phyloP scores from a whole-genome alignment of 2,329 filamentous ascomycete species.

The Sporothrix phasma region DNA sequence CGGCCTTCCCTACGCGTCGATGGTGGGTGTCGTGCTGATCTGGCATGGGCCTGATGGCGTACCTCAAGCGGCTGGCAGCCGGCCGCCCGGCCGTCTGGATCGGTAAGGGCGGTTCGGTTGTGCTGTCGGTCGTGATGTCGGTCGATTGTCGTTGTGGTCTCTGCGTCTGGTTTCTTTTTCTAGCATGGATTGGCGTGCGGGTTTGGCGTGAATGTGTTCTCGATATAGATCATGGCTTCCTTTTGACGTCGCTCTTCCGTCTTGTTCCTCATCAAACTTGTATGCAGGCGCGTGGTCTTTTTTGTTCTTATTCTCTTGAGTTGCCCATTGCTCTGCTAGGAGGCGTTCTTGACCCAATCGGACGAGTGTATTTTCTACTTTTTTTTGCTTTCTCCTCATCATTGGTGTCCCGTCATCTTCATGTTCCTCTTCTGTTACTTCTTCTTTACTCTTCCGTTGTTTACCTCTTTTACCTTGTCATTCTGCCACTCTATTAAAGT shows the following conservation, averaged over 20 bases:
- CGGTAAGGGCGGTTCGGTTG: conserved; percentile 18
- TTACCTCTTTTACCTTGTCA: not conserved
- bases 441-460: not conserved
- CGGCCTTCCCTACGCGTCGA: conserved; percentile 66
- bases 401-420: not conserved
- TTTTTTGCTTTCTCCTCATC: not conserved
- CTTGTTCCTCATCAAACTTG: not conserved
- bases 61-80: conserved; percentile 73
- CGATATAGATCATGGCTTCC: conserved; percentile 1
- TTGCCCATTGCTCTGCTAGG: not conserved
- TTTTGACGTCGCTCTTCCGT: not conserved
- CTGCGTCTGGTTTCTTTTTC: not conserved
- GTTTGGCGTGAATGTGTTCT: not conserved
- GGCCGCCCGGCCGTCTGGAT: conserved; percentile 29
- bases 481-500: not conserved
- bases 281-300: not conserved
- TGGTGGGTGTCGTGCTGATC: conserved; percentile 70
- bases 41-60: conserved; percentile 80
- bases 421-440: not conserved
- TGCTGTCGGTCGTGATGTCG: too few species aligned
- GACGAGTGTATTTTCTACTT: not conserved
- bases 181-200: not conserved
- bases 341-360: not conserved
- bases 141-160: not conserved
- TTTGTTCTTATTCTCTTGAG: not conserved